Percentiles rank a stretch among this genome's conserved stretches.
Evolutionary conservation across 371 early-diverging fungal genomes (phyloP).

Genomic region (Mucor racemosus): DNA sequence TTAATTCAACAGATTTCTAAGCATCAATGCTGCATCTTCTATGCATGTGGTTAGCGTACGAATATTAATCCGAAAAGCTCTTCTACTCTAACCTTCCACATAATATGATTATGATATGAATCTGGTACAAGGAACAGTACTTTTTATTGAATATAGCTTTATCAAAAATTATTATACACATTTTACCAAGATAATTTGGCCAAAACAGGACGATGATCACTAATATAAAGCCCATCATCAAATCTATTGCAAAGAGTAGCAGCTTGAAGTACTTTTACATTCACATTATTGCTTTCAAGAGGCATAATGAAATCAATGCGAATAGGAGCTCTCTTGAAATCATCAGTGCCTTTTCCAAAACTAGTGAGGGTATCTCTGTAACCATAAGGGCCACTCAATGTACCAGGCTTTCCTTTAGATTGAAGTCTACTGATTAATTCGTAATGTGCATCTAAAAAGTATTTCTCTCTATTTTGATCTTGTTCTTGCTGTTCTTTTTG

Average conservation of each 20-base stretch:
- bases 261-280: conserved; percentile 30
- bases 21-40: too few relatives aligned
- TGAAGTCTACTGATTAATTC: conserved; percentile 34
- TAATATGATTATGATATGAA: too few relatives aligned
- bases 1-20: too few relatives aligned
- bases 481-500: conserved; percentile 17
- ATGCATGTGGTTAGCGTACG: too few relatives aligned
- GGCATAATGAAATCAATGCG: conserved; percentile 53
- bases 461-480: background rate
- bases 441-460: conserved; percentile 43
- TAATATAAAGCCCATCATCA: conserved; percentile 50
- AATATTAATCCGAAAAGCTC: too few relatives aligned
- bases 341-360: conserved; percentile 39
- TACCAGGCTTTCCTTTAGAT: conserved; percentile 23
- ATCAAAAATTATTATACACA: too few relatives aligned
- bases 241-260: conserved; percentile 47
- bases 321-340: conserved; percentile 36
- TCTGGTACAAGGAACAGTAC: too few relatives aligned
- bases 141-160: too few relatives aligned
- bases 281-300: conserved; percentile 15
- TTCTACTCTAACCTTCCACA: too few relatives aligned
- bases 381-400: conserved; percentile 50
- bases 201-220: conserved; percentile 60
- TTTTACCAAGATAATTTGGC: conserved; percentile 42
- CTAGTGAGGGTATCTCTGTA: conserved; percentile 50